phyloP scores from a whole-genome alignment of 2,329 filamentous ascomycete genomes.

The Microcera coccophila region DNA sequence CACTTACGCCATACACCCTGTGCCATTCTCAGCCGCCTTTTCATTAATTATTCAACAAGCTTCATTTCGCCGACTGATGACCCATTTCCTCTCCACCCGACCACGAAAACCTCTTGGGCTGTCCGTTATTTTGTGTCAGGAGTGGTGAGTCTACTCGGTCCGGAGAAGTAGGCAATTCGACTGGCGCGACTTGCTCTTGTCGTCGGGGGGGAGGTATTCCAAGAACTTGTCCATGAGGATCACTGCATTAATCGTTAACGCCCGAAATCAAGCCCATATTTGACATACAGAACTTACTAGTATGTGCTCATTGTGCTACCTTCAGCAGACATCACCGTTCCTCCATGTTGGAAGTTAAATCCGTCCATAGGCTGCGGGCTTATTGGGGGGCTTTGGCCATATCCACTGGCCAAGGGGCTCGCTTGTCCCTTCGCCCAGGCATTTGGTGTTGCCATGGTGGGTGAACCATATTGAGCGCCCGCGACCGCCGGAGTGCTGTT shows the following conservation, averaged over 20 bases:
- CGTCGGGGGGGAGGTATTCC: too few relatives aligned
- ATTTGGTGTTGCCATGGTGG: constrained; percentile 12
- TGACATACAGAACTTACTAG: constrained; percentile 23
- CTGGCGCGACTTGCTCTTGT: constrained; percentile 19
- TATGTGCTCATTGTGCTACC: constrained; percentile 21
- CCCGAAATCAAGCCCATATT: not conserved
- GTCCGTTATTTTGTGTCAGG: constrained; percentile 29
- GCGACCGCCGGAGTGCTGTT: constrained; percentile 9
- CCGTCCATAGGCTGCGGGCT: constrained; percentile 29
- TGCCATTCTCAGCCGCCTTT: not conserved
- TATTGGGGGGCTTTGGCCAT: constrained; percentile 28
- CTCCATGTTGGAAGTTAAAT: constrained; percentile 13
- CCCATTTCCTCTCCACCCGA: constrained; percentile 30
- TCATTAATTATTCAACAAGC: not conserved
- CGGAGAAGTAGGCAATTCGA: constrained; percentile 34
- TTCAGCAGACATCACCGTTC: constrained; percentile 18
- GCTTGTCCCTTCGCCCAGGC: constrained; percentile 21
- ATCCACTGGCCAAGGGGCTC: constrained; percentile 28
- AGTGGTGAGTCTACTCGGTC: constrained; percentile 32
- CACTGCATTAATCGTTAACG: constrained; percentile 11
- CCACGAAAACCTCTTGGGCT: constrained; percentile 22
- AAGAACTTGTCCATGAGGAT: constrained; percentile 14
- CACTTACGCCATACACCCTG: not conserved
- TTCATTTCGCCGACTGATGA: constrained; percentile 20
- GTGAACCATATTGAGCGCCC: constrained; percentile 17